phyloP scores from a whole-genome alignment of 2,329 filamentous ascomycete genomes.

The Pseudogymnoascus destructans region DNA sequence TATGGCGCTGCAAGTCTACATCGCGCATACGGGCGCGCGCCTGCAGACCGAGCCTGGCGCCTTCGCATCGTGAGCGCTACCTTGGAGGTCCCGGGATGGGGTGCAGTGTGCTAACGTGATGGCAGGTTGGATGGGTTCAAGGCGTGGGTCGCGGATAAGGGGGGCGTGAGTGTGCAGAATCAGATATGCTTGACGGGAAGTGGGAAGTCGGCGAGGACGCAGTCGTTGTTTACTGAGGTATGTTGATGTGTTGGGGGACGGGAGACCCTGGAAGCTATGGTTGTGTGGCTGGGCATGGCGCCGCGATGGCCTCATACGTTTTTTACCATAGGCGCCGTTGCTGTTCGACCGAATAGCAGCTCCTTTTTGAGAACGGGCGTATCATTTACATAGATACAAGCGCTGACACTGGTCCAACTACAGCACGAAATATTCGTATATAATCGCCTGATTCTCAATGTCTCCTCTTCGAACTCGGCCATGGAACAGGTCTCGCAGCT shows the following conservation, averaged over 20 bases:
- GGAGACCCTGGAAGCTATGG: neutral
- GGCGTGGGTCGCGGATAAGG: constrained; percentile 63
- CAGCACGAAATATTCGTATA: constrained; percentile 87
- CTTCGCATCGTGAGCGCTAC: constrained; percentile 53
- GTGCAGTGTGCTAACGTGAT: constrained; percentile 16
- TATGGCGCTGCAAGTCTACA: constrained; percentile 83
- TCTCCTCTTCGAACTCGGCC: constrained; percentile 35
- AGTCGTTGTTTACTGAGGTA: constrained; percentile 71
- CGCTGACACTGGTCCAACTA: constrained; percentile 8
- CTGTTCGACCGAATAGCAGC: neutral
- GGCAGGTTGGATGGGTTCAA: constrained; percentile 71
- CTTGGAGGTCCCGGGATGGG: neutral
- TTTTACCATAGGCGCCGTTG: neutral
- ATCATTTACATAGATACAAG: neutral
- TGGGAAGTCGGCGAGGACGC: constrained; percentile 39
- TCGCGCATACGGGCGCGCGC: constrained; percentile 85
- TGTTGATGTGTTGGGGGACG: constrained; percentile 17
- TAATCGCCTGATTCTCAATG: constrained; percentile 57
- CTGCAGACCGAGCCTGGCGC: constrained; percentile 64
- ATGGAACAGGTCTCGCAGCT: constrained; percentile 35
- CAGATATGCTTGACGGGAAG: constrained; percentile 79
- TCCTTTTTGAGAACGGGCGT: neutral
- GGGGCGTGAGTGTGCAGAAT: constrained; percentile 59
- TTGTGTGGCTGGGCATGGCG: neutral
- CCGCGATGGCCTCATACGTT: neutral